Percentiles rank a stretch among this genome's conserved stretches.
Conservation (phyloP, 2,329 filamentous ascomycete species). For the Fusarium clavum region DNA sequence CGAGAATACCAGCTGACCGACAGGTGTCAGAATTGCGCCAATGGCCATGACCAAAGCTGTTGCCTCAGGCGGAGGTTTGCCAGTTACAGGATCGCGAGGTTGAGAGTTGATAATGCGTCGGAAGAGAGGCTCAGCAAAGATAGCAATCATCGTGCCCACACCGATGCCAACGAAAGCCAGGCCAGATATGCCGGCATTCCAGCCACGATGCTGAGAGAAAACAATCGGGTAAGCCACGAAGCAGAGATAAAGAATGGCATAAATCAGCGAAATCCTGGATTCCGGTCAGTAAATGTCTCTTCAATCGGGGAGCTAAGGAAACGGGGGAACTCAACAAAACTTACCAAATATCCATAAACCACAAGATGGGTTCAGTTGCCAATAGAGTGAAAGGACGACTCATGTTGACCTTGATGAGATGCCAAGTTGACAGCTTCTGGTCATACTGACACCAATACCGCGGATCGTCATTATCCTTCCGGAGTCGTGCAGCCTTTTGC, state of each 20-base stretch:
- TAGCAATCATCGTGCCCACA: slow-evolving; percentile 70
- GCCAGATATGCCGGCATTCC: slow-evolving; percentile 78
- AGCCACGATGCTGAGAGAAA: slow-evolving; percentile 79
- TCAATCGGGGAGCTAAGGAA: neutral
- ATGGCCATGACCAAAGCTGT: slow-evolving; percentile 84
- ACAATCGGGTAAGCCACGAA: slow-evolving; percentile 93
- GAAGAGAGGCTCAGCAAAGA: slow-evolving; percentile 76
- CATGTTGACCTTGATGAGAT: slow-evolving; percentile 79
- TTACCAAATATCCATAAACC: slow-evolving; percentile 76
- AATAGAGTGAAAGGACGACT: slow-evolving; percentile 82
- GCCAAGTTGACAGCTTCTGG: slow-evolving; percentile 70
- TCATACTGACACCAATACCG: slow-evolving; percentile 87
- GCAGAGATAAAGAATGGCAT: slow-evolving; percentile 88
- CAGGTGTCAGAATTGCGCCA: slow-evolving; percentile 76
- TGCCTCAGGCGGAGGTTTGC: slow-evolving; percentile 79
- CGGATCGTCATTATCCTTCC: slow-evolving; percentile 76
- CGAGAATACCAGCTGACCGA: slow-evolving; percentile 86
- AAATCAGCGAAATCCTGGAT: slow-evolving; percentile 80
- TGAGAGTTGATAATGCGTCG: slow-evolving; percentile 83
- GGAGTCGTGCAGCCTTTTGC: slow-evolving; percentile 70
- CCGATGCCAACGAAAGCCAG: slow-evolving; percentile 81
- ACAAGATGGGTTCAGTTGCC: slow-evolving; percentile 83
- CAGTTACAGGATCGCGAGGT: slow-evolving; percentile 78
- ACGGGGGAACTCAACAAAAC: slow-evolving; percentile 27
- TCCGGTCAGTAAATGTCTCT: slow-evolving; percentile 12